These are phyloP conservation scores for Verticillium isaacii DNA, from an alignment of 2,329 filamentous ascomycete genomes.

Conservation along the genomic window DNA sequence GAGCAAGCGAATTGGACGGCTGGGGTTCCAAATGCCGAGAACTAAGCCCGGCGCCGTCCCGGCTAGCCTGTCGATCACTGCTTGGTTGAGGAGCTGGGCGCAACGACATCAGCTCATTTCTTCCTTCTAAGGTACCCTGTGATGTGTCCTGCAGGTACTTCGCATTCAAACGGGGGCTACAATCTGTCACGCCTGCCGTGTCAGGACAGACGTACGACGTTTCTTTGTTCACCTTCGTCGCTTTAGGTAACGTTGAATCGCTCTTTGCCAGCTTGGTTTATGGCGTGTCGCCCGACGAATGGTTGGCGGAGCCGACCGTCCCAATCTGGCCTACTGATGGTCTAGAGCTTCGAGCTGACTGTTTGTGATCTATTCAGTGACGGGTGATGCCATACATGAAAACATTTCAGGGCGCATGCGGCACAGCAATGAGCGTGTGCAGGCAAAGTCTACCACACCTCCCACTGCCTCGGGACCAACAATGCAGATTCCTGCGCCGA, in stretches of 20 bases:
- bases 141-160: neutral
- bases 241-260: neutral
- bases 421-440: neutral
- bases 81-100: neutral
- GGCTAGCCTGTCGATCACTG: neutral
- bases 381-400: neutral
- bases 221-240: neutral
- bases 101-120: neutral
- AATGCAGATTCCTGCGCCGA: neutral
- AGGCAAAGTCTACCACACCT: neutral
- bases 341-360: neutral
- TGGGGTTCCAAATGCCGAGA: neutral
- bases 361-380: neutral
- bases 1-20: neutral
- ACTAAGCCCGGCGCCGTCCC: neutral
- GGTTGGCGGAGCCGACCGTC: neutral
- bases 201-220: neutral
- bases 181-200: neutral
- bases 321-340: neutral
- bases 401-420: neutral
- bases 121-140: neutral
- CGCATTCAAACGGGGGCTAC: neutral
- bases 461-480: neutral
- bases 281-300: neutral
- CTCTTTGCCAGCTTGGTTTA: neutral